These are phyloP conservation scores for Arthroderma sp. DNA, from an alignment of 2,329 filamentous ascomycete genomes.

Conservation along the genomic window DNA sequence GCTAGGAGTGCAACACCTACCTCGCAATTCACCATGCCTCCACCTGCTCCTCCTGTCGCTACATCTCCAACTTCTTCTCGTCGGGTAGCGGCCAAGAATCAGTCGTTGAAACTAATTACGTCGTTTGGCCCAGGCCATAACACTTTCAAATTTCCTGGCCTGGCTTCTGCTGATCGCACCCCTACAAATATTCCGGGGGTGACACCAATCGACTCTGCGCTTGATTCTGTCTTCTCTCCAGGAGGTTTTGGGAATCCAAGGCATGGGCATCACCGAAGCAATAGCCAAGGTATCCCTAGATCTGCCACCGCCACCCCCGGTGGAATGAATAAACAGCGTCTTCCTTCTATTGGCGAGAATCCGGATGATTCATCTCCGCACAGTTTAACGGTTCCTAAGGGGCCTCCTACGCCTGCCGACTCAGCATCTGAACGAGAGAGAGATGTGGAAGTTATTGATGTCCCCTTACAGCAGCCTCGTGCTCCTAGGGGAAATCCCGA, in stretches of 20 bases:
- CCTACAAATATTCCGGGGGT: slow-evolving; percentile 64
- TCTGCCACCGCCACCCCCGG: slow-evolving; percentile 52
- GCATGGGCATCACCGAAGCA: slow-evolving; percentile 46
- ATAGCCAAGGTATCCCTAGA: slow-evolving; percentile 50
- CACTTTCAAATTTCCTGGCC: slow-evolving; percentile 47
- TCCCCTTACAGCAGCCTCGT: slow-evolving; percentile 16
- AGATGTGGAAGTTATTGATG: slow-evolving; percentile 15
- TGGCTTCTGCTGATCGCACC: slow-evolving; percentile 46
- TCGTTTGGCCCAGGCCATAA: slow-evolving; percentile 50
- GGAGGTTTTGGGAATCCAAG: slow-evolving; percentile 47
- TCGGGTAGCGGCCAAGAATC: slow-evolving; percentile 57
- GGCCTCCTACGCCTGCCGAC: slow-evolving; percentile 31
- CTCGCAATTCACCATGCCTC: slow-evolving; percentile 45
- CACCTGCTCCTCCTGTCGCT: slow-evolving; percentile 32
- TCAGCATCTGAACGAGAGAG: slow-evolving; percentile 37
- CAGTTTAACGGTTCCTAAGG: slow-evolving; percentile 26
- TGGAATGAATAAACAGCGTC: slow-evolving; percentile 48
- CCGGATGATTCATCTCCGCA: slow-evolving; percentile 39
- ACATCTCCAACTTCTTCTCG: slow-evolving; percentile 43
- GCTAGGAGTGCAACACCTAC: slow-evolving; percentile 35
- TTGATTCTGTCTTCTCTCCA: slow-evolving; percentile 53
- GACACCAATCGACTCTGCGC: slow-evolving; percentile 73
- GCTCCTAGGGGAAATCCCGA: slow-evolving; percentile 15
- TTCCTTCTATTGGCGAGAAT: slow-evolving; percentile 66
- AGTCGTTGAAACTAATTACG: slow-evolving; percentile 81